phyloP scores from a whole-genome alignment of 2,329 filamentous ascomycete genomes.

The Fusarium annulatum region DNA sequence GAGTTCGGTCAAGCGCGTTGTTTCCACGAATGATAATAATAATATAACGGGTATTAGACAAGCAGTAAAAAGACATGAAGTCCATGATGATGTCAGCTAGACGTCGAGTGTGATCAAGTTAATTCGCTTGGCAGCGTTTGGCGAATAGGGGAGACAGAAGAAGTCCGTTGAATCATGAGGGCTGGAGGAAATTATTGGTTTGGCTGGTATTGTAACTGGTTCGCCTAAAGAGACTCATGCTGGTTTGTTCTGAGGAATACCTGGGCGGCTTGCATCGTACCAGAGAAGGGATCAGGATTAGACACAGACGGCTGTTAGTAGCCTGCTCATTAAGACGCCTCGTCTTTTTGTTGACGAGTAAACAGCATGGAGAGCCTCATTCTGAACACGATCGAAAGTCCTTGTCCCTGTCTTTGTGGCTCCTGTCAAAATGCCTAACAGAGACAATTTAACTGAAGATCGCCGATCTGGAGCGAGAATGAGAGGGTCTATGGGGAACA shows the following conservation, averaged over 20 bases:
- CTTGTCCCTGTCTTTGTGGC: conserved; percentile 6
- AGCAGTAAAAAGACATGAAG: conserved; percentile 8
- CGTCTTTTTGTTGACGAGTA: conserved; percentile 5
- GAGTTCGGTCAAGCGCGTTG: conserved; percentile 19
- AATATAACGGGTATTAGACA: conserved; percentile 8
- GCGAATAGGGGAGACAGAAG: conserved; percentile 36
- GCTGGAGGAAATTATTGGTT: conserved; percentile 6
- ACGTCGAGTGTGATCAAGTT: conserved; percentile 27
- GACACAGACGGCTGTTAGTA: not conserved
- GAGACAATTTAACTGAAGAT: conserved; percentile 31
- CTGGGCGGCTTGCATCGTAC: not conserved
- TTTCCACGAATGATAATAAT: conserved; percentile 27
- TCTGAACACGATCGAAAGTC: conserved; percentile 6
- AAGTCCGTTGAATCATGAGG: conserved; percentile 29
- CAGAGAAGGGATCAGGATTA: not conserved
- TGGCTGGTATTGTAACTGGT: conserved; percentile 5
- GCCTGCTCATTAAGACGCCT: conserved; percentile 26
- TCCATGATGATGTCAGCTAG: conserved; percentile 43
- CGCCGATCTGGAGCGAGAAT: conserved; percentile 39
- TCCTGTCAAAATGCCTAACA: conserved; percentile 17
- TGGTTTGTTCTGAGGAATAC: not conserved
- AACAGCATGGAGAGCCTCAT: conserved; percentile 14
- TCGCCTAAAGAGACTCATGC: not conserved
- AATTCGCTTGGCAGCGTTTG: conserved; percentile 25
- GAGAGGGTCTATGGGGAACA: conserved; percentile 24